Conservation (phyloP, 352 stramenopile genomes). For the Saprolegnia parasitica region DNA sequence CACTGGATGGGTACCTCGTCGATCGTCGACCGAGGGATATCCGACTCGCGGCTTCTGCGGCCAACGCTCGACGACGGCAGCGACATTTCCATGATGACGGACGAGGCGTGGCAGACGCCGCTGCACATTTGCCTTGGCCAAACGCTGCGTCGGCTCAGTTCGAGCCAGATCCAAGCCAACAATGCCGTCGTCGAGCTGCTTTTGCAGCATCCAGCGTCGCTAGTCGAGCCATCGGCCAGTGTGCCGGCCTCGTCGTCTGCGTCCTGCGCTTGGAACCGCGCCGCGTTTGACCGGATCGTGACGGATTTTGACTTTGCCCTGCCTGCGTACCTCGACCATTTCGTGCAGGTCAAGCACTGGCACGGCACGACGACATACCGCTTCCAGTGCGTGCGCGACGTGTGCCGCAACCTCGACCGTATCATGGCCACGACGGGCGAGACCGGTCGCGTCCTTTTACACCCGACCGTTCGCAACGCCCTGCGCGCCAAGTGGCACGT, state of each 20-base stretch:
- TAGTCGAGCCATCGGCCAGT: slow-evolving; percentile 34
- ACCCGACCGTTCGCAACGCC: slow-evolving; percentile 48
- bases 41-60: too few relatives aligned
- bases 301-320: slow-evolving; percentile 41
- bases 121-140: slow-evolving; percentile 43
- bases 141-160: slow-evolving; percentile 24
- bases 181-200: slow-evolving; percentile 50
- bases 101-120: slow-evolving; percentile 43
- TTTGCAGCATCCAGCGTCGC: slow-evolving; percentile 40
- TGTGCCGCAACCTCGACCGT: slow-evolving; percentile 42
- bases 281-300: slow-evolving; percentile 40
- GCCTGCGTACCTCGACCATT: slow-evolving; percentile 47
- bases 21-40: too few relatives aligned
- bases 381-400: slow-evolving; percentile 41
- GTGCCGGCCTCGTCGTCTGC: slow-evolving; percentile 28
- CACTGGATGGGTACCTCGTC: neutral
- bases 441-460: slow-evolving; percentile 38
- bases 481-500: slow-evolving; percentile 54
- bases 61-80: too few relatives aligned
- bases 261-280: slow-evolving; percentile 37
- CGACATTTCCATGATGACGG: slow-evolving; percentile 15
- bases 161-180: slow-evolving; percentile 3
- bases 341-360: slow-evolving; percentile 42
- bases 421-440: slow-evolving; percentile 33
- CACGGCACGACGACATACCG: slow-evolving; percentile 44